A percentile compares a stretch with the other conserved stretches of the same genome.
Conservation (phyloP, 352 stramenopile genomes). For the Phytopythium oedochilum region DNA sequence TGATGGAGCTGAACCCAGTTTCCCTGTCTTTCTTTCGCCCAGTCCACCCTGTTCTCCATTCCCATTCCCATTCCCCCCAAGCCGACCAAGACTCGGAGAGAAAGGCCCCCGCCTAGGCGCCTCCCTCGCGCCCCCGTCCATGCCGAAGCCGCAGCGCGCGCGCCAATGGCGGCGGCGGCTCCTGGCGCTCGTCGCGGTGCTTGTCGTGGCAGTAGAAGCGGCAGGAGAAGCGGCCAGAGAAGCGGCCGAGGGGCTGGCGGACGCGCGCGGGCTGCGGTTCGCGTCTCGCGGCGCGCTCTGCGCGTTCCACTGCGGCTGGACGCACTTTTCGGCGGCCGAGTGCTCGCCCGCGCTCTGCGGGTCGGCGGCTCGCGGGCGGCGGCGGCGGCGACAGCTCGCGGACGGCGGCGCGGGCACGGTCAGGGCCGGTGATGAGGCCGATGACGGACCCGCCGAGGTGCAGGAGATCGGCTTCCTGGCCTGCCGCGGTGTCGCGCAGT, state of each 20-base stretch:
- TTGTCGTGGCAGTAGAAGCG: background rate
- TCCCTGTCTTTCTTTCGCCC: no score
- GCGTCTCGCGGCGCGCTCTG: slow-evolving; percentile 39
- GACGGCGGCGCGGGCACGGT: background rate
- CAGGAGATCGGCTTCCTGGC: slow-evolving; percentile 29
- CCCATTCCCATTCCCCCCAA: no score
- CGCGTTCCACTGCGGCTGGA: slow-evolving; percentile 45
- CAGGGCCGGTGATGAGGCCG: slow-evolving; percentile 5
- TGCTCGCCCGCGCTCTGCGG: slow-evolving; percentile 17
- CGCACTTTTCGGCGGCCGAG: slow-evolving; percentile 17
- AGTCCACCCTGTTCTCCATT: no score
- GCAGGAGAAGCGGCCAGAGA: background rate
- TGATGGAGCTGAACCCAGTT: no score
- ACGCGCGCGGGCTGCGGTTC: slow-evolving; percentile 44
- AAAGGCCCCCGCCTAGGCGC: no score
- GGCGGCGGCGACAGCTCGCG: background rate
- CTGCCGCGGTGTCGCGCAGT: slow-evolving; percentile 27
- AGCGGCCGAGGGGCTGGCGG: slow-evolving; percentile 12
- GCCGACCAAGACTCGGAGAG: no score
- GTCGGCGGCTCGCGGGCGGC: background rate
- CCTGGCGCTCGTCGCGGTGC: background rate
- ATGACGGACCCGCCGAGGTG: slow-evolving; percentile 7
- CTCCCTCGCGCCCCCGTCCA: no score
- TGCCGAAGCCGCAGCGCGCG: background rate
- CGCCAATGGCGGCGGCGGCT: background rate